Evolutionary conservation across 164 flowering plant genomes (phyloP).

Genomic region (Vitis amurensis): DNA sequence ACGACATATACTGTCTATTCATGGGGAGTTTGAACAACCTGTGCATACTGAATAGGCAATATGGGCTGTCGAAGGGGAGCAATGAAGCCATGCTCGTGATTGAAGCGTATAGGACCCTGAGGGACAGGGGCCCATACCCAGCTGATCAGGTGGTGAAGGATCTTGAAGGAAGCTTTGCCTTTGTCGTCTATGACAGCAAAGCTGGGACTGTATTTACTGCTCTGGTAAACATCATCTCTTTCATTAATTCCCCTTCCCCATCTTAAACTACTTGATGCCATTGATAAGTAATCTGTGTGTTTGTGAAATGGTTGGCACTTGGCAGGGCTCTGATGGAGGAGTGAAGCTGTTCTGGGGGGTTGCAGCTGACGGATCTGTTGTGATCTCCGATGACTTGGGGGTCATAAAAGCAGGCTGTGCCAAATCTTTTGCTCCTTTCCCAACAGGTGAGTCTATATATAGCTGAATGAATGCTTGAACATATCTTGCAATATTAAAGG

Average conservation of each 20-base stretch:
- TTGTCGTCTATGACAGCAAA: slow-evolving; percentile 75
- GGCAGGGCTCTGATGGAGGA: slow-evolving; percentile 75
- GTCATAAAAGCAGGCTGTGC: slow-evolving; percentile 81
- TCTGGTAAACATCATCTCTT: slow-evolving; percentile 37
- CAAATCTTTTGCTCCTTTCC: slow-evolving; percentile 93
- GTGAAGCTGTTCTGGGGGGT: slow-evolving; percentile 84
- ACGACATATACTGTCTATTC: slow-evolving; percentile 83
- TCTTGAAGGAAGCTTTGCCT: slow-evolving; percentile 83
- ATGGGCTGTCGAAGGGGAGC: slow-evolving; percentile 66
- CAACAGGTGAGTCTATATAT: slow-evolving; percentile 41
- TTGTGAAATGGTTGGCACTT: background rate
- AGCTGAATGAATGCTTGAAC: too few species aligned
- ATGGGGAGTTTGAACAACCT: slow-evolving; percentile 77
- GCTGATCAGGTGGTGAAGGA: slow-evolving; percentile 94
- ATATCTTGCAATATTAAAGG: too few species aligned
- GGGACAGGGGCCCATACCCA: slow-evolving; percentile 91
- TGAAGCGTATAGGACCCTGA: slow-evolving; percentile 80
- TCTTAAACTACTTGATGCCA: too few species aligned
- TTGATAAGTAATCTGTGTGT: too few species aligned
- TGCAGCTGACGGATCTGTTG: slow-evolving; percentile 91
- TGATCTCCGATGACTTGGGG: slow-evolving; percentile 76
- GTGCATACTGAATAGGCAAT: slow-evolving; percentile 56
- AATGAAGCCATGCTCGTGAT: slow-evolving; percentile 82
- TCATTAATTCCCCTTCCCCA: too few species aligned
- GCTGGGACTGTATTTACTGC: slow-evolving; percentile 71